Conservation (phyloP, 129 eudicot species). For the Oenanthe sinensis region DNA sequence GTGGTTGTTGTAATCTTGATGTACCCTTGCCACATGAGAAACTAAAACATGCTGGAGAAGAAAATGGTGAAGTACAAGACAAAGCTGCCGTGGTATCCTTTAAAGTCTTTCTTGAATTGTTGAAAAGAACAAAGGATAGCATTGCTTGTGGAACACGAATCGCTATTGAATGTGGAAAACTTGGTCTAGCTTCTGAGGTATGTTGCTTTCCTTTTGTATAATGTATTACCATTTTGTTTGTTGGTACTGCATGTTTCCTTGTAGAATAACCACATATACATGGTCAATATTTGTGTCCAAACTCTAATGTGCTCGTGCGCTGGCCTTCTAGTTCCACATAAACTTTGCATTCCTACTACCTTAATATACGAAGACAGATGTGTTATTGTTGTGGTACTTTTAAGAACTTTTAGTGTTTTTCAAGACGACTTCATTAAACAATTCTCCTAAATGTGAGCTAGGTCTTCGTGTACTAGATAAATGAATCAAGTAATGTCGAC, state of each 20-base stretch:
- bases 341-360: background rate
- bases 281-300: background rate
- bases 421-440: background rate
- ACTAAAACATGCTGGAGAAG: constrained; percentile 29
- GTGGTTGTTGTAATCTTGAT: constrained; percentile 43
- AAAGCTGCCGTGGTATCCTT: constrained; percentile 51
- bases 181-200: constrained; percentile 86
- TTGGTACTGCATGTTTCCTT: background rate
- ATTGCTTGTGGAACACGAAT: constrained; percentile 75
- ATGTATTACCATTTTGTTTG: background rate
- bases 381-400: too few species aligned
- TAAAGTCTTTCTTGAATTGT: constrained; percentile 44
- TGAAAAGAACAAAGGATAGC: constrained; percentile 84
- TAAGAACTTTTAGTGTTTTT: background rate
- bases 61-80: constrained; percentile 48
- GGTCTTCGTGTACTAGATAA: background rate
- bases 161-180: constrained; percentile 85
- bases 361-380: background rate
- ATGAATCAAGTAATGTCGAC: background rate
- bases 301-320: background rate
- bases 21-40: constrained; percentile 26
- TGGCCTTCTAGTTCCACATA: background rate
- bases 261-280: background rate
- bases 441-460: background rate
- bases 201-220: background rate